Percentiles rank a stretch among this genome's conserved stretches.
These are phyloP conservation scores for Sphagnum fallax DNA, from an alignment of 228 moss, liverwort and hornwort species.

Conservation along the genomic window DNA sequence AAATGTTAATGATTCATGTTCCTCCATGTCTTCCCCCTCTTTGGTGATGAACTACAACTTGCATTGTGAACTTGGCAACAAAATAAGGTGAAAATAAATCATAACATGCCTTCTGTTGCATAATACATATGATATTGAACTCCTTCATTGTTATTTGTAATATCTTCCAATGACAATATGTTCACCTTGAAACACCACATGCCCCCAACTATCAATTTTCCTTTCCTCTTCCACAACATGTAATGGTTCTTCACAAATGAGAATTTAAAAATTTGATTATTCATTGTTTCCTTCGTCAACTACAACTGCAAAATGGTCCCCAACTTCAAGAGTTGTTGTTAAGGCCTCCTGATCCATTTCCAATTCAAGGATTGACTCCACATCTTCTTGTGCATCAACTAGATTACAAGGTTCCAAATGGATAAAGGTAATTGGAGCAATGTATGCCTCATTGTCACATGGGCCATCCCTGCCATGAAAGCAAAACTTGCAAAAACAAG, in stretches of 20 bases:
- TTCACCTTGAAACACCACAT: too few species aligned
- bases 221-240: not conserved
- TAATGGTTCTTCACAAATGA: not conserved
- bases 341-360: not conserved
- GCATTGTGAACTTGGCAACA: not conserved
- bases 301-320: too few species aligned
- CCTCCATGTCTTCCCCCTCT: not conserved
- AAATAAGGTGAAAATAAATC: too few species aligned
- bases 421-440: not conserved
- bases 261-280: not conserved
- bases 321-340: not conserved
- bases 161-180: too few species aligned
- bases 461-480: not conserved
- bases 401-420: not conserved
- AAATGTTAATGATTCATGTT: too few species aligned
- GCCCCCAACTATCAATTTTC: not conserved
- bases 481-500: not conserved
- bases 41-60: not conserved
- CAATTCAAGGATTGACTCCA: not conserved
- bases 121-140: too few species aligned
- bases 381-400: not conserved
- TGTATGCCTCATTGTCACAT: not conserved
- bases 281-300: not conserved
- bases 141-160: too few species aligned
- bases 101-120: too few species aligned